phyloP scores from a whole-genome alignment of 2,329 filamentous ascomycete species.

The Reticulascus tulasneorum region DNA sequence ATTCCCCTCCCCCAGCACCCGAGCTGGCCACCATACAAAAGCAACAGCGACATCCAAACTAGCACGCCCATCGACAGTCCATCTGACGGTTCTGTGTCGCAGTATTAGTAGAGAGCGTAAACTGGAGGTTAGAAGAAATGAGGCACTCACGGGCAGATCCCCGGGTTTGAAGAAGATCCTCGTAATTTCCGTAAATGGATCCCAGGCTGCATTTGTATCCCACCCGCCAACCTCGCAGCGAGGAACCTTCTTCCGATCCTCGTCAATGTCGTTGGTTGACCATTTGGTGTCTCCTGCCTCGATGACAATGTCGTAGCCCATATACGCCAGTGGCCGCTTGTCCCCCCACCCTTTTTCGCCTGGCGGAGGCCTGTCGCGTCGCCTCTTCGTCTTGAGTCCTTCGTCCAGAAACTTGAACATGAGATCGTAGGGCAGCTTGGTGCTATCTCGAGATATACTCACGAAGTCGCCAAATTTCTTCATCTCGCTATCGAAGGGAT shows the following conservation, averaged over 20 bases:
- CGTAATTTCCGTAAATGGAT: not conserved
- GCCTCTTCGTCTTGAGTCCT: not conserved
- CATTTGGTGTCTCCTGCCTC: not conserved
- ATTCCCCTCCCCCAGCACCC: too few relatives aligned
- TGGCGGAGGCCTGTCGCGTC: not conserved
- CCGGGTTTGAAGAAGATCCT: not conserved
- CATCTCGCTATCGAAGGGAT: not conserved
- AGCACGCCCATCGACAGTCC: too few relatives aligned
- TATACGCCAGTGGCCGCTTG: not conserved
- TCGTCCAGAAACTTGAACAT: constrained; percentile 2
- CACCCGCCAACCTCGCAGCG: not conserved
- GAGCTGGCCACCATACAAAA: too few relatives aligned
- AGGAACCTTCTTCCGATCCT: not conserved
- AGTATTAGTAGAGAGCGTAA: too few relatives aligned
- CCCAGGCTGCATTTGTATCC: not conserved
- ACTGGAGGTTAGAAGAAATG: too few relatives aligned
- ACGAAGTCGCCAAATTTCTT: not conserved
- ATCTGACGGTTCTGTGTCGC: too few relatives aligned
- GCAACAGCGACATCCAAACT: too few relatives aligned
- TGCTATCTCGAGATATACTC: not conserved
- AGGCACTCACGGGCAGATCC: too few relatives aligned
- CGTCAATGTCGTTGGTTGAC: not conserved
- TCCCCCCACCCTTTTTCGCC: too few relatives aligned
- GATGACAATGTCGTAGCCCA: not conserved
- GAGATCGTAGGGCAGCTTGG: constrained; percentile 1